These are phyloP conservation scores for Mycena galericulata DNA, from an alignment of 768 basidiomycete genomes.

Conservation along the genomic window DNA sequence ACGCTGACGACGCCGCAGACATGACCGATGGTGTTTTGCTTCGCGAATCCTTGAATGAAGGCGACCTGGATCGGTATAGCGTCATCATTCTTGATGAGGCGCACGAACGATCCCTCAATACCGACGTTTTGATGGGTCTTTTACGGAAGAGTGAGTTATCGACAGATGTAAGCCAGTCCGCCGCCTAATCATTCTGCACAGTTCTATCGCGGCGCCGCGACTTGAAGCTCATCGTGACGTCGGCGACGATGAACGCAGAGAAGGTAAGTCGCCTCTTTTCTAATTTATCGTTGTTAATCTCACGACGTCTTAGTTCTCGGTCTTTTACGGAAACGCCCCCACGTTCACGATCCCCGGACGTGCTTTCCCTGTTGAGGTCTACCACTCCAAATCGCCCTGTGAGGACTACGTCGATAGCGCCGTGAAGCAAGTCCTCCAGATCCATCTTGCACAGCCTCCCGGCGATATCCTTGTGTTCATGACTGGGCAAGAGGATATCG, in stretches of 20 bases:
- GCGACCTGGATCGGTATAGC: slow-evolving; percentile 97
- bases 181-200: slow-evolving; percentile 42
- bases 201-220: slow-evolving; percentile 92
- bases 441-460: slow-evolving; percentile 91
- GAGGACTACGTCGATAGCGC: slow-evolving; percentile 99
- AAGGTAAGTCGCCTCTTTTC: slow-evolving; percentile 67
- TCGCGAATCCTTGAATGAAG: slow-evolving; percentile 98
- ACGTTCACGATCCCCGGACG: slow-evolving; percentile 92
- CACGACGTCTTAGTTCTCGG: slow-evolving; percentile 77
- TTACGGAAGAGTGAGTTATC: slow-evolving; percentile 83
- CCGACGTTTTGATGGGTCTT: slow-evolving; percentile 98
- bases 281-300: background rate
- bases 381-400: slow-evolving; percentile 96
- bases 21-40: slow-evolving; percentile 99
- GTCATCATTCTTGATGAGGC: slow-evolving; percentile 99
- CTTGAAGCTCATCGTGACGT: slow-evolving; percentile 96
- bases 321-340: slow-evolving; percentile 95
- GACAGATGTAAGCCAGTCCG: background rate
- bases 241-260: slow-evolving; percentile 99
- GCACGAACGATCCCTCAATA: slow-evolving; percentile 96
- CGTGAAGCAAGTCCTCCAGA: slow-evolving; percentile 97
- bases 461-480: slow-evolving; percentile 99
- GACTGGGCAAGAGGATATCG: slow-evolving; percentile 99
- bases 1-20: slow-evolving; percentile 59
- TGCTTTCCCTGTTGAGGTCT: slow-evolving; percentile 97